Evolutionary conservation across 179 eudicot species (phyloP).

Genomic region (Silene coronaria): DNA sequence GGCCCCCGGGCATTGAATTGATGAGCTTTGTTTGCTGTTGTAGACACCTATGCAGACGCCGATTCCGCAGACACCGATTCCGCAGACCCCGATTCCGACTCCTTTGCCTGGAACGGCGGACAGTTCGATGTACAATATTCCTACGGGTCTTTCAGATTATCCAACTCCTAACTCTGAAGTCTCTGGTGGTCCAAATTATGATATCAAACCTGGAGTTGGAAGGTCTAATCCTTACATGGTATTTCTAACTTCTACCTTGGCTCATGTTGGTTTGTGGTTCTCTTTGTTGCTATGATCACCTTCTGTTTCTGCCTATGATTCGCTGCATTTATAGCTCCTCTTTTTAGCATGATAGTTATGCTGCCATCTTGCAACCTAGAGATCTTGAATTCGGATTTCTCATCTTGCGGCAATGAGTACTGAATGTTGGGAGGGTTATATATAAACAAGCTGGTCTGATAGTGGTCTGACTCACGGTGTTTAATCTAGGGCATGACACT

Average conservation of each 20-base stretch:
- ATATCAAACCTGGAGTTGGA: slow-evolving; percentile 44
- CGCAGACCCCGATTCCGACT: slow-evolving; percentile 62
- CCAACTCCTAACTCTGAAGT: slow-evolving; percentile 46
- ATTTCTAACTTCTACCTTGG: slow-evolving; percentile 16
- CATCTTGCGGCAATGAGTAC: neutral
- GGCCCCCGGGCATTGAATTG: neutral
- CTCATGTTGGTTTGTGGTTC: neutral
- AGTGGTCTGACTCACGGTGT: neutral
- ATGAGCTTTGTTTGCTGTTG: slow-evolving; percentile 13
- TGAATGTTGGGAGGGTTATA: neutral
- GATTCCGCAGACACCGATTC: slow-evolving; percentile 23
- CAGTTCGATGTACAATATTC: slow-evolving; percentile 65
- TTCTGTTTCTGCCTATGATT: neutral
- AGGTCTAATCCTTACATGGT: slow-evolving; percentile 87
- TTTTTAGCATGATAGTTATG: neutral
- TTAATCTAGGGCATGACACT: neutral
- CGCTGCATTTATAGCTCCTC: neutral
- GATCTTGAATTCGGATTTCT: neutral
- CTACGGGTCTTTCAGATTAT: slow-evolving; percentile 70
- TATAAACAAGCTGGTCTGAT: neutral
- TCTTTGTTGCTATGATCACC: slow-evolving; percentile 6
- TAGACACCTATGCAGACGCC: slow-evolving; percentile 70
- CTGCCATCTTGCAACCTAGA: slow-evolving; percentile 1
- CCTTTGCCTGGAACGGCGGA: slow-evolving; percentile 77
- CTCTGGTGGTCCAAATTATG: slow-evolving; percentile 33